Conservation (phyloP, 805 yeast species). For the Blastobotrys peoriensis region DNA sequence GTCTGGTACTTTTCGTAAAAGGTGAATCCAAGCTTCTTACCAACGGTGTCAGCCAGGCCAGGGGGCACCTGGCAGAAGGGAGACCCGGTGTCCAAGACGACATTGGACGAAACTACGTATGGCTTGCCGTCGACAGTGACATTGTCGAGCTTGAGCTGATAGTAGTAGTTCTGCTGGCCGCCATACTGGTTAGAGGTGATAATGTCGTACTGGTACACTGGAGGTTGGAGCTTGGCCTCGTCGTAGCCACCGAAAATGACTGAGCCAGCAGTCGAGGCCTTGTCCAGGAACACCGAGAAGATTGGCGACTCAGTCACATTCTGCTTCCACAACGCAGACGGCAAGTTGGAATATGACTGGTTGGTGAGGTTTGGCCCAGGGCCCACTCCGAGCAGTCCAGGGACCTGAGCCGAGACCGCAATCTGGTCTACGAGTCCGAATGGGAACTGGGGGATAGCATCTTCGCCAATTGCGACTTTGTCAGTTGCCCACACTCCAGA, state of each 20-base stretch:
- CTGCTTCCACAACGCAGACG: constrained; percentile 48
- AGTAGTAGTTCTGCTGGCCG: constrained; percentile 14
- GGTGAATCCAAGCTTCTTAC: constrained; percentile 21
- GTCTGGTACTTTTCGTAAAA: constrained; percentile 22
- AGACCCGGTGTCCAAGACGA: constrained; percentile 30
- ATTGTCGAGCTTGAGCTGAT: constrained; percentile 19
- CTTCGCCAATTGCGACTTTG: constrained; percentile 19
- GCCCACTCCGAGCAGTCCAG: constrained; percentile 46
- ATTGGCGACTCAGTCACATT: constrained; percentile 54
- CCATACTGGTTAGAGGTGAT: constrained; percentile 5
- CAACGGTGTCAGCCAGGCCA: constrained; percentile 26
- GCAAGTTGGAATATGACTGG: constrained; percentile 54
- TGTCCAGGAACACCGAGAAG: constrained; percentile 58
- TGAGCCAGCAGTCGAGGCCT: constrained; percentile 24
- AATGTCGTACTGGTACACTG: constrained; percentile 24
- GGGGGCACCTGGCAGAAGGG: constrained; percentile 28
- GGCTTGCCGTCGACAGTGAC: constrained; percentile 17
- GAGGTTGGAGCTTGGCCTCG: constrained; percentile 20
- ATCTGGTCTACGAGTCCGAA: constrained; percentile 27
- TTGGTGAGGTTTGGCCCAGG: constrained; percentile 44
- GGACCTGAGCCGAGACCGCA: constrained; percentile 46
- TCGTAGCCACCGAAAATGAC: constrained; percentile 31
- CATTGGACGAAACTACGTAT: constrained; percentile 17
- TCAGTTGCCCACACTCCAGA: constrained; percentile 30
- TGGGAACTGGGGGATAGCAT: constrained; percentile 19